A percentile compares a stretch with the other conserved stretches of the same genome.
Conservation (phyloP, 83 land plant species). For the Isoetes engelmannii region DNA sequence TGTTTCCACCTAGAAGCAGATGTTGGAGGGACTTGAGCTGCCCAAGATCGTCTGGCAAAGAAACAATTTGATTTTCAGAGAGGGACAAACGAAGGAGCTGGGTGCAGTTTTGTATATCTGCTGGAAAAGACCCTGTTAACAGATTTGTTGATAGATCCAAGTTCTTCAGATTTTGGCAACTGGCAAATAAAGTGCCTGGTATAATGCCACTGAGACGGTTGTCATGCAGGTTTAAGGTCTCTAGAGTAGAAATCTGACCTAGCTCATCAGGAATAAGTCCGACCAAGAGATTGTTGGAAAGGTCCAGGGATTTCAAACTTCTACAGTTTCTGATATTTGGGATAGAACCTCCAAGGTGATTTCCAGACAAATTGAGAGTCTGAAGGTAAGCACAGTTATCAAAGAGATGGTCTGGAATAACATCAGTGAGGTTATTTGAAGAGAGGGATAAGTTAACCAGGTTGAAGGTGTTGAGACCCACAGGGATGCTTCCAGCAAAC, state of each 20-base stretch:
- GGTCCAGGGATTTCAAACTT: neutral
- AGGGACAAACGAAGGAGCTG: neutral
- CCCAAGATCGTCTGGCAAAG: neutral
- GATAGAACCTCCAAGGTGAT: neutral
- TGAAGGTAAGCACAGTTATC: neutral
- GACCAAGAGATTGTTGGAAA: conserved; percentile 7
- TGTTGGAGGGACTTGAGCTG: neutral
- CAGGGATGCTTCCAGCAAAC: conserved; percentile 5
- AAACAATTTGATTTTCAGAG: neutral
- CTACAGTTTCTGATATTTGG: neutral
- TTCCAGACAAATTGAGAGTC: neutral
- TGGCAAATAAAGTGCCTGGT: neutral
- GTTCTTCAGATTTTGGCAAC: conserved; percentile 1
- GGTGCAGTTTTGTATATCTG: conserved; percentile 1
- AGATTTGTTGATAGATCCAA: neutral
- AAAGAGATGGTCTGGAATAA: neutral
- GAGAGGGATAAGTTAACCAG: neutral
- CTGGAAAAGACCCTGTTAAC: neutral
- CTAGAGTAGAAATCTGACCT: neutral
- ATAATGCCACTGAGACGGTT: neutral
- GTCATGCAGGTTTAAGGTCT: neutral
- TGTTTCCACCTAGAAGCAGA: neutral
- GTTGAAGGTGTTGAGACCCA: neutral
- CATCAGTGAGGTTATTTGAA: neutral
- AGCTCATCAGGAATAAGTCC: neutral